These are phyloP conservation scores for Blastobotrys peoriensis DNA, from an alignment of 805 yeast species.

Conservation along the genomic window DNA sequence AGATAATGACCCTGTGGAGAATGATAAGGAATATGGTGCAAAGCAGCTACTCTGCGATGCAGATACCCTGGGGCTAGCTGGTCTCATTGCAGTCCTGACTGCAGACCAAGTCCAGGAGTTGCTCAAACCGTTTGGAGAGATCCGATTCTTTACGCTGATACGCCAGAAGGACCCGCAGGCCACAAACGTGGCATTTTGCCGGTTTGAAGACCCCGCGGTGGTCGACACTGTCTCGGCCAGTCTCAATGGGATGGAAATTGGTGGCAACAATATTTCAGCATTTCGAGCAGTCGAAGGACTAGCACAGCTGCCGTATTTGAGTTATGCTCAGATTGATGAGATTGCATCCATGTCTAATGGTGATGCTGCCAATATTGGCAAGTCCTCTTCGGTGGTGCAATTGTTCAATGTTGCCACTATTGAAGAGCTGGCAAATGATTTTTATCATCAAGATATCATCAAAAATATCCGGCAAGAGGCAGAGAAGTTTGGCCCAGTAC, in stretches of 20 bases:
- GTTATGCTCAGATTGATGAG: slow-evolving; percentile 27
- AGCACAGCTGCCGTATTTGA: slow-evolving; percentile 19
- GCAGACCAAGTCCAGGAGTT: slow-evolving; percentile 41
- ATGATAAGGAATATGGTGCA: slow-evolving; percentile 2
- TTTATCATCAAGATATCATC: slow-evolving; percentile 42
- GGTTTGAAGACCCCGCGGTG: slow-evolving; percentile 29
- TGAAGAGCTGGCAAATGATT: slow-evolving; percentile 52
- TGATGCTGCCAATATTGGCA: slow-evolving; percentile 18
- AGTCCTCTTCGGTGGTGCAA: slow-evolving; percentile 42
- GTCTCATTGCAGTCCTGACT: slow-evolving; percentile 39
- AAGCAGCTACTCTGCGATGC: slow-evolving; percentile 20
- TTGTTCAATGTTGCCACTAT: slow-evolving; percentile 61
- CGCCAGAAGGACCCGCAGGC: slow-evolving; percentile 39
- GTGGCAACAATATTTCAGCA: slow-evolving; percentile 34
- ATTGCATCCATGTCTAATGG: slow-evolving; percentile 24
- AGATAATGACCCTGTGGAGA: slow-evolving; percentile 13
- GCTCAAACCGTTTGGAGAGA: slow-evolving; percentile 36
- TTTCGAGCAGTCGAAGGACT: slow-evolving; percentile 33
- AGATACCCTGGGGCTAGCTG: slow-evolving; percentile 41
- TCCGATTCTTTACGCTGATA: slow-evolving; percentile 39
- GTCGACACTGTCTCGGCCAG: slow-evolving; percentile 28
- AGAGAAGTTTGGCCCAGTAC: slow-evolving; percentile 45
- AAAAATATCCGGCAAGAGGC: slow-evolving; percentile 50
- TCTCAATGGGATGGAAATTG: slow-evolving; percentile 34
- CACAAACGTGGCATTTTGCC: slow-evolving; percentile 56